Evolutionary conservation across 2,329 filamentous ascomycete species (phyloP).

Genomic region (Apiospora marii): DNA sequence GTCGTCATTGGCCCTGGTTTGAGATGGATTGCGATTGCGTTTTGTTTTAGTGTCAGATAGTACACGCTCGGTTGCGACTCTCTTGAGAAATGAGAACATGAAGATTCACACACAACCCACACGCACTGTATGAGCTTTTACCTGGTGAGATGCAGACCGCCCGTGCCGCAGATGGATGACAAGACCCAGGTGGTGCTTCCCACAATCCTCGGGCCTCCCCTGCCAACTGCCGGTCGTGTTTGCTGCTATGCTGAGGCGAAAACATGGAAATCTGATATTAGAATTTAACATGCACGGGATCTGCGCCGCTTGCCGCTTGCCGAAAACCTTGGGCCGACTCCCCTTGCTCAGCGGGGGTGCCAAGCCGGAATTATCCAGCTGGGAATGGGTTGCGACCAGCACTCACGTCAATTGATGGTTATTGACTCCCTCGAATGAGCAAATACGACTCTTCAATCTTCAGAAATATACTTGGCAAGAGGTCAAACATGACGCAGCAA

Average conservation of each 20-base stretch:
- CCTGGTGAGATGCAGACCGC: not conserved
- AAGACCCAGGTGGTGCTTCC: too few relatives aligned
- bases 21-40: not conserved
- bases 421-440: too few relatives aligned
- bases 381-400: not conserved
- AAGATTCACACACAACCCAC: not conserved
- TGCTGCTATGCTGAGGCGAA: not conserved
- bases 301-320: not conserved
- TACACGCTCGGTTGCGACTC: not conserved
- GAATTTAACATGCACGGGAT: too few relatives aligned
- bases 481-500: too few relatives aligned
- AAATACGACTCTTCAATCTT: too few relatives aligned
- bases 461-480: too few relatives aligned
- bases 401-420: too few relatives aligned
- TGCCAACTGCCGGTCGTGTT: not conserved
- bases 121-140: not conserved
- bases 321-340: not conserved
- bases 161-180: too few relatives aligned
- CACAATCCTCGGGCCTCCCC: too few relatives aligned
- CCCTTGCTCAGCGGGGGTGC: not conserved
- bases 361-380: not conserved
- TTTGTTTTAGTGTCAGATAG: constrained; percentile 7
- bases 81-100: not conserved
- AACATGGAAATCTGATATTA: too few relatives aligned
- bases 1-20: not conserved